These are phyloP conservation scores for Chlorella sp. DNA, from an alignment of 139 green algal genomes.

Conservation along the genomic window DNA sequence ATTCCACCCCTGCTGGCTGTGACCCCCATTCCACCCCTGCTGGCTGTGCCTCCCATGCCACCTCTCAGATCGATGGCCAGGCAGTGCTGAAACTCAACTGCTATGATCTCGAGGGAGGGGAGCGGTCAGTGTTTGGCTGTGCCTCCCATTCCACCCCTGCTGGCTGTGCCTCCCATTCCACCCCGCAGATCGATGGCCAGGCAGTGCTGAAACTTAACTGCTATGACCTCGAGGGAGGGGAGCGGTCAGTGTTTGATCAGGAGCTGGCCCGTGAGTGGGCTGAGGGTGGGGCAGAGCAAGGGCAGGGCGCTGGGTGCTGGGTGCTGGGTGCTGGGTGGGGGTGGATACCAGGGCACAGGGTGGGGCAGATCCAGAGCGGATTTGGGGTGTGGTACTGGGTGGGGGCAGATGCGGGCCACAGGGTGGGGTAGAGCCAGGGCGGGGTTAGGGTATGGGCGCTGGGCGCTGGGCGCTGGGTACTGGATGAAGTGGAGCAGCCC, in stretches of 20 bases:
- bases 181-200: constrained; percentile 60
- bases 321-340: background rate
- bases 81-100: constrained; percentile 74
- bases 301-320: too few species aligned
- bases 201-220: constrained; percentile 74
- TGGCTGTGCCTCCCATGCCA: background rate
- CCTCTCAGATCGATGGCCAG: constrained; percentile 59
- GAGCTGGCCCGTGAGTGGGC: constrained; percentile 41
- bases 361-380: too few species aligned
- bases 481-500: too few species aligned
- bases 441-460: too few species aligned
- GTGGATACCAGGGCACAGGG: background rate
- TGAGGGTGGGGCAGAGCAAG: too few species aligned
- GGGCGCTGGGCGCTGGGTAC: too few species aligned
- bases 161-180: background rate
- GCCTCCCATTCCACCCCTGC: background rate
- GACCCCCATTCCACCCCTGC: background rate
- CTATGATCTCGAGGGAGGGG: constrained; percentile 65
- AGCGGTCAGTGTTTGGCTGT: constrained; percentile 60
- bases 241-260: constrained; percentile 63
- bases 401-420: too few species aligned
- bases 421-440: too few species aligned
- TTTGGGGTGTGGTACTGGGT: too few species aligned
- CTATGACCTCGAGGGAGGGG: constrained; percentile 65
- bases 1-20: background rate